phyloP scores from a whole-genome alignment of 306 rosid genomes.

The Argentina anserina region DNA sequence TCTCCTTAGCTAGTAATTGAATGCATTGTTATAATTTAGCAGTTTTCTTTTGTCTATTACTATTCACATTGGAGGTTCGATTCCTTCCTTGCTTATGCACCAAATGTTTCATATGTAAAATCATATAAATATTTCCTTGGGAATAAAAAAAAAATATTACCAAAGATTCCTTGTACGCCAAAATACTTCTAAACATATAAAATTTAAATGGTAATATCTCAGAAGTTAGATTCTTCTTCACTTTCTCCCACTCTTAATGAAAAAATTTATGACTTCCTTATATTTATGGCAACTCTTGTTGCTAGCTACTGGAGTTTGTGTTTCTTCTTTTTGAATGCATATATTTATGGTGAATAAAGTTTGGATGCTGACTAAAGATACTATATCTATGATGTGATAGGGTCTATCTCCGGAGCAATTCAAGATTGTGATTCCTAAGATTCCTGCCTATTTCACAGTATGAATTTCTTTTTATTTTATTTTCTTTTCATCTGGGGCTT shows the following conservation, averaged over 20 bases:
- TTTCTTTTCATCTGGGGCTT: constrained; percentile 9
- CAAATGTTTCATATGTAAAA: background rate
- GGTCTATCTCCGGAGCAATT: constrained; percentile 61
- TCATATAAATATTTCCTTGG: background rate
- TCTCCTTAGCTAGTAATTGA: background rate
- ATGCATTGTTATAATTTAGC: background rate
- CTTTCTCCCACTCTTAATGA: background rate
- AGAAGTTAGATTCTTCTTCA: background rate
- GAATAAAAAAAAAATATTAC: background rate
- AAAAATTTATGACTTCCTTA: background rate
- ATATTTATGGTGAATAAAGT: background rate
- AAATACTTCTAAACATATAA: background rate
- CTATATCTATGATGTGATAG: constrained; percentile 35
- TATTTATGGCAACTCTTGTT: background rate
- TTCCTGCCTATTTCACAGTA: constrained; percentile 83
- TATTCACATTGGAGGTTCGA: background rate
- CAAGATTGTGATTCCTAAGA: constrained; percentile 60
- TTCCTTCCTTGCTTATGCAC: background rate
- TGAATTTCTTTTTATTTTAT: constrained; percentile 12
- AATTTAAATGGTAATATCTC: too few species aligned
- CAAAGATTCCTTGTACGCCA: background rate
- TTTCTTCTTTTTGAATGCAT: background rate
- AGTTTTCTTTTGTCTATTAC: background rate
- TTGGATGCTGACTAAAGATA: background rate
- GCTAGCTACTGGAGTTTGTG: background rate